Evolutionary conservation across 768 basidiomycete genomes (phyloP), one percentile per base, ranked within the genome.

Genomic region (Mycena rebaudengoi): DNA sequence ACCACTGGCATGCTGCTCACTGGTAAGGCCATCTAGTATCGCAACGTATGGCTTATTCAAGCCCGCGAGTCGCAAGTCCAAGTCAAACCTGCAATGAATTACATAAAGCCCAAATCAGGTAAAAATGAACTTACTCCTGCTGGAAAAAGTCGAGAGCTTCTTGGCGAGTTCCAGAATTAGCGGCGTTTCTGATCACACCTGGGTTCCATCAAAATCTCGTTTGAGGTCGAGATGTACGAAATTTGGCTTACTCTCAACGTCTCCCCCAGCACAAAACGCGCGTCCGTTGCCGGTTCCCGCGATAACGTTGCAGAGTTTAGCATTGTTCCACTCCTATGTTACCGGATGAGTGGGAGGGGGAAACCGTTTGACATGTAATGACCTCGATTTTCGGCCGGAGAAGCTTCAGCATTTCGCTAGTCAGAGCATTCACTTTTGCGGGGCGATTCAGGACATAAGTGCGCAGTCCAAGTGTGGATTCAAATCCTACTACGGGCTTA

Each of bases 221-320:
- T 23, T 43, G 32, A 43, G 51, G 50, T 21, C 21, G 14, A 49
- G 46, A 29, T 20, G n/a, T 40, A 64, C 57, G 44, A 29, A 64
- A 82, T 91, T 23, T 69, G 30, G 43, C 58, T 0, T 45, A 96
- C 97, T 81, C 62, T 87, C 89, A 60, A 99, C 92, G 76, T 99
- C 98, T 43, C 98, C 98, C 14, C 98, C 98, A 7, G 94, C 91
- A 71, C 96, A 99, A 74, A 98, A 99, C 13, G 91, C 93, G 61
- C 88, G 83, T 4, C 90, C 91, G 13, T 77, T 75, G 23, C 92
- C 92, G 30, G 85, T 84, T 32, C 90, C 91, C 35, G 94, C 84
- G 62, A 98, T 86, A 28, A 90, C 83, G 59, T 86, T 85, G 68
- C 88, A 88, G 7, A 94, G 83, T 50, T 90, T 85, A 28, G 92